These are phyloP conservation scores for Acacia concinna DNA, from an alignment of 331 rosid species.

Conservation along the genomic window DNA sequence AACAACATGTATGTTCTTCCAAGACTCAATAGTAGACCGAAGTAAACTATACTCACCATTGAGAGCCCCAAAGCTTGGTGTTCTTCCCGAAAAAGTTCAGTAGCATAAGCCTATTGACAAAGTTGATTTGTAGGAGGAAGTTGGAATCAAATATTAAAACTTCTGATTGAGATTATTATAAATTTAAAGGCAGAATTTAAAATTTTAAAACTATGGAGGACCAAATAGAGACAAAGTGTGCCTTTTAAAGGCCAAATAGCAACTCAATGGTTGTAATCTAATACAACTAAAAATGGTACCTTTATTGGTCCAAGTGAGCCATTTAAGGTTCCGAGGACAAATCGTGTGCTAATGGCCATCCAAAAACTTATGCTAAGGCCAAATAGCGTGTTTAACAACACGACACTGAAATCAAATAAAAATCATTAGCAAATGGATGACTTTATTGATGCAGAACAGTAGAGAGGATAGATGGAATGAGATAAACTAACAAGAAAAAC, in stretches of 20 bases:
- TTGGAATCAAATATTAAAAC: neutral
- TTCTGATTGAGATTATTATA: neutral
- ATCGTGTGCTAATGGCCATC: conserved; percentile 77
- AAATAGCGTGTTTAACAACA: conserved; percentile 74
- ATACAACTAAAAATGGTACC: conserved; percentile 43
- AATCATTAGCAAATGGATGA: neutral
- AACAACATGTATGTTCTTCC: neutral
- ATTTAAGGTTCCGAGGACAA: conserved; percentile 78
- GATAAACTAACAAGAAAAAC: neutral
- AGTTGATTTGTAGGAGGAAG: neutral
- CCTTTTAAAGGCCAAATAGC: neutral
- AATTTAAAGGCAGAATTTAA: neutral
- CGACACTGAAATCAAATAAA: conserved; percentile 51
- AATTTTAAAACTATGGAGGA: neutral
- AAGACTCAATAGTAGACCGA: neutral
- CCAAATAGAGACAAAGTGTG: neutral
- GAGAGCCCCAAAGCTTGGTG: neutral
- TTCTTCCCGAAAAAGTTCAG: neutral
- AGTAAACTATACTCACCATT: neutral
- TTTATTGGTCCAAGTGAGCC: conserved; percentile 84
- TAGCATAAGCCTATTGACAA: conserved; percentile 40
- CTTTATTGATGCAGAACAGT: neutral
- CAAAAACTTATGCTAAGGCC: conserved; percentile 85
- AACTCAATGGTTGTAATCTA: neutral
- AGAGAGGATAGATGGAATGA: neutral